A percentile compares a stretch with the other conserved stretches of the same genome.
Conservation (phyloP, 2,329 filamentous ascomycete genomes). For the Sarocladium brachiariae region DNA sequence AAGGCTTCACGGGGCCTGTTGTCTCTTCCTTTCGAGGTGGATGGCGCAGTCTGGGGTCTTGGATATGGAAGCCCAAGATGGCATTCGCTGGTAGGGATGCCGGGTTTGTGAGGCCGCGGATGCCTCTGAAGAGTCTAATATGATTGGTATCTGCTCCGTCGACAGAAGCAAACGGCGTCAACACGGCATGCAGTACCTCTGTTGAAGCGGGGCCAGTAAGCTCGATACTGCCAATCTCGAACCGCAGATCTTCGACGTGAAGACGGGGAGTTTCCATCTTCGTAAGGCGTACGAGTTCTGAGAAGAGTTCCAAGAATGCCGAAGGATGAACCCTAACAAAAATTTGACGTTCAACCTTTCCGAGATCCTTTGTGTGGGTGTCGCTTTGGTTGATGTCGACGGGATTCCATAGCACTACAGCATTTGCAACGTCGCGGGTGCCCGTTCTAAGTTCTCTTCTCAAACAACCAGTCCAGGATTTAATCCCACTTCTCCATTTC, state of each 20-base stretch:
- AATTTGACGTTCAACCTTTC: constrained; percentile 34
- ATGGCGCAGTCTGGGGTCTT: constrained; percentile 74
- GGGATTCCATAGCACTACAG: constrained; percentile 69
- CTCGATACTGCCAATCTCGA: constrained; percentile 56
- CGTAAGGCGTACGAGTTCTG: constrained; percentile 49
- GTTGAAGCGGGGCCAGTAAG: constrained; percentile 64
- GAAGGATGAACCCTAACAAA: constrained; percentile 79
- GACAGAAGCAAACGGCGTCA: constrained; percentile 45
- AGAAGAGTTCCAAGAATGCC: constrained; percentile 64
- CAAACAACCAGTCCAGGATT: constrained; percentile 43
- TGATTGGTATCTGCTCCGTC: constrained; percentile 29
- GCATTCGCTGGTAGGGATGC: constrained; percentile 62
- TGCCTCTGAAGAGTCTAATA: constrained; percentile 40
- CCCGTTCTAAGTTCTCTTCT: constrained; percentile 47
- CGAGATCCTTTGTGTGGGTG: constrained; percentile 13
- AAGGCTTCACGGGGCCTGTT: constrained; percentile 22
- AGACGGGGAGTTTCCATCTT: constrained; percentile 56
- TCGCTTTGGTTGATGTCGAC: constrained; percentile 22
- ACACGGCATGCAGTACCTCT: constrained; percentile 64
- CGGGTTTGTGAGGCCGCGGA: constrained; percentile 58
- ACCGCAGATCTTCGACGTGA: constrained; percentile 61
- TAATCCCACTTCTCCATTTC: constrained; percentile 59
- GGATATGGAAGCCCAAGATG: constrained; percentile 63
- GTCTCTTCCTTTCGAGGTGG: constrained; percentile 53
- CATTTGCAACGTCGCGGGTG: constrained; percentile 58